Evolutionary conservation across 768 basidiomycete species (phyloP).

Genomic region (Phylloporus arenicola): DNA sequence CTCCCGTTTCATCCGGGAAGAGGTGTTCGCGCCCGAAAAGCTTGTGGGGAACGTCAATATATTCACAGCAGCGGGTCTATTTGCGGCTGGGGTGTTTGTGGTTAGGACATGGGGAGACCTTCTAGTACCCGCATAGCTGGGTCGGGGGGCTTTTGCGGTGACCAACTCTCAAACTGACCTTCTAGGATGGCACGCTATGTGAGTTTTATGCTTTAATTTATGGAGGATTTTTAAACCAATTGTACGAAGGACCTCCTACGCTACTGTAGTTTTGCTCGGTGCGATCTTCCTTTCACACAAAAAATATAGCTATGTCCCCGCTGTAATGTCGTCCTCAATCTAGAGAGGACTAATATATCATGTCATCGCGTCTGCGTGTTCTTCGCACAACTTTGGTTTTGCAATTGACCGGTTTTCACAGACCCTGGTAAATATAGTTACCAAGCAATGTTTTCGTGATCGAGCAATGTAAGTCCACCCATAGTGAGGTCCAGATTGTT

Average conservation of each 20-base stretch:
- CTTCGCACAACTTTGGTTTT: conserved; percentile 7
- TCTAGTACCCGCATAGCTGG: conserved; percentile 55
- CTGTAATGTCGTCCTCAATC: conserved; percentile 16
- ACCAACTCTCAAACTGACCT: background rate
- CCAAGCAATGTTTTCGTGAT: background rate
- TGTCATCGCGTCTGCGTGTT: conserved; percentile 10
- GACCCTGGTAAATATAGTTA: conserved; percentile 11
- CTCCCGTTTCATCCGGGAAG: conserved; percentile 48
- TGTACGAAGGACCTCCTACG: background rate
- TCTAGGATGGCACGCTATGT: conserved; percentile 3
- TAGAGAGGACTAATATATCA: conserved; percentile 16
- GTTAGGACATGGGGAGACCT: conserved; percentile 76
- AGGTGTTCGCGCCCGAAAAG: conserved; percentile 71
- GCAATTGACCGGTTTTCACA: conserved; percentile 8
- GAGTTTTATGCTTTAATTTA: background rate
- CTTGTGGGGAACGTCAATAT: conserved; percentile 69
- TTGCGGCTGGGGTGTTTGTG: conserved; percentile 63
- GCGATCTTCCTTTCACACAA: conserved; percentile 6
- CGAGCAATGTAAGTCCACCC: background rate
- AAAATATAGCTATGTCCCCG: conserved; percentile 17
- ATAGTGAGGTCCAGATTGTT: background rate
- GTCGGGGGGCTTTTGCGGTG: background rate
- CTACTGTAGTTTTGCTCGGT: conserved; percentile 3
- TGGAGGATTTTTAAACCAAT: conserved; percentile 1
- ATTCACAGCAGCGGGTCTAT: conserved; percentile 57